Conservation (phyloP, 352 stramenopile species). For the Thalassiosira mediterranea region DNA sequence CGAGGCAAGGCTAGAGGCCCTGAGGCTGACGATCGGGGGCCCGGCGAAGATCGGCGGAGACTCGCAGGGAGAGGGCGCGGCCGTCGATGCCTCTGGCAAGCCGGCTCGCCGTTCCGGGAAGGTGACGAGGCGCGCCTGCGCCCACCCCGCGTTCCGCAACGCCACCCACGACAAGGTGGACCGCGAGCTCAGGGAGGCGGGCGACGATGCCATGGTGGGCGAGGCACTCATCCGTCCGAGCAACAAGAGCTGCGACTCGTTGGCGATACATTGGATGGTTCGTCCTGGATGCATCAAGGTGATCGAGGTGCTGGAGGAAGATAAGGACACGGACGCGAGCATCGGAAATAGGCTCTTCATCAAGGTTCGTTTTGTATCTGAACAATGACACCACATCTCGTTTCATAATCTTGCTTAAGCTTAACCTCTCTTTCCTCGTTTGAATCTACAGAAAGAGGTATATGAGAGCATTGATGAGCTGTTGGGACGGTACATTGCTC, state of each 20-base stretch:
- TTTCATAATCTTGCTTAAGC: conserved; percentile 12
- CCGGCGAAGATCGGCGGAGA: conserved; percentile 58
- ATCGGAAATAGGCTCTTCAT: conserved; percentile 83
- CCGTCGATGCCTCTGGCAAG: conserved; percentile 4
- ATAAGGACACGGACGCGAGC: conserved; percentile 84
- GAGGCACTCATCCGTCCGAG: conserved; percentile 81
- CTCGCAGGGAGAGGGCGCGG: conserved; percentile 36
- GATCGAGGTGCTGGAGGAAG: conserved; percentile 82
- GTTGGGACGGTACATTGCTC: conserved; percentile 79
- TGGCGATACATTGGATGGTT: conserved; percentile 83
- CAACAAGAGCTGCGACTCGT: conserved; percentile 76
- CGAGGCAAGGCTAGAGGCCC: conserved; percentile 67
- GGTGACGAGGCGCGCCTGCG: conserved; percentile 75
- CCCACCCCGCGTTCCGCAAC: conserved; percentile 83
- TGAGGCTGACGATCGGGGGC: conserved; percentile 53
- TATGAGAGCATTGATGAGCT: conserved; percentile 86
- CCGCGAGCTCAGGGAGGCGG: conserved; percentile 70
- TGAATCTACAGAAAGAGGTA: conserved; percentile 63
- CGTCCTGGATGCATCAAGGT: conserved; percentile 79
- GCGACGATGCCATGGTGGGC: conserved; percentile 71
- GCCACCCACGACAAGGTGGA: conserved; percentile 74
- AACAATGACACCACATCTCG: background rate
- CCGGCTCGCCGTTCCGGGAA: conserved; percentile 45
- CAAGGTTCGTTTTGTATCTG: conserved; percentile 55
- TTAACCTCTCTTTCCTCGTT: conserved; percentile 13